phyloP scores from a whole-genome alignment of 352 stramenopile species.

The Phytopythium vexans region DNA sequence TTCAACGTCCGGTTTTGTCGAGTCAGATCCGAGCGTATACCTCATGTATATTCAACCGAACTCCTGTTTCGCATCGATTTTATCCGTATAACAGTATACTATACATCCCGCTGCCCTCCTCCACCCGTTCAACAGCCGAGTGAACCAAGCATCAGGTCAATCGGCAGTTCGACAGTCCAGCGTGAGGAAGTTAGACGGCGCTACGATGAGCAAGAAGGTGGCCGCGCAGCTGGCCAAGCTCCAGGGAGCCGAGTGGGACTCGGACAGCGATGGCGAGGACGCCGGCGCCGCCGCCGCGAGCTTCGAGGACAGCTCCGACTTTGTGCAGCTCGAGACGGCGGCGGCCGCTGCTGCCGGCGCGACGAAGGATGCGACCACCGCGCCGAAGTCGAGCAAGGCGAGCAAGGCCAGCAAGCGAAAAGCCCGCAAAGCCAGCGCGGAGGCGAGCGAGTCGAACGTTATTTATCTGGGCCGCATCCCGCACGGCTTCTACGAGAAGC shows the following conservation, averaged over 20 bases:
- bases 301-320: constrained; percentile 50
- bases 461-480: constrained; percentile 97
- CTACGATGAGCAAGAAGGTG: constrained; percentile 72
- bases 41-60: too few relatives aligned
- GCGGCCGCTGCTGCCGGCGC: constrained; percentile 2
- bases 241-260: constrained; percentile 82
- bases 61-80: too few relatives aligned
- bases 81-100: constrained; percentile 3
- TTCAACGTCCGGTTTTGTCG: too few relatives aligned
- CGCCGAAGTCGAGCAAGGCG: constrained; percentile 38
- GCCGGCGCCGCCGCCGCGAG: constrained; percentile 8
- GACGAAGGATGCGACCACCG: background rate
- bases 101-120: constrained; percentile 3
- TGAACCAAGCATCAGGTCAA: background rate
- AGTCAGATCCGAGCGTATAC: too few relatives aligned
- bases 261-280: constrained; percentile 70
- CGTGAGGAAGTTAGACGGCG: background rate
- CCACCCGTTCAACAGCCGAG: constrained; percentile 2
- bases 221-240: constrained; percentile 78
- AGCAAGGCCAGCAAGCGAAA: constrained; percentile 37
- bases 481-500: constrained; percentile 95
- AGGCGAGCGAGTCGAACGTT: constrained; percentile 63
- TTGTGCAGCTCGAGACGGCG: constrained; percentile 44
- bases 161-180: background rate
- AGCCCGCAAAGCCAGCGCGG: constrained; percentile 13